These are phyloP conservation scores for Cryptomeria japonica DNA, from an alignment of 75 land plant genomes.

Conservation along the genomic window DNA sequence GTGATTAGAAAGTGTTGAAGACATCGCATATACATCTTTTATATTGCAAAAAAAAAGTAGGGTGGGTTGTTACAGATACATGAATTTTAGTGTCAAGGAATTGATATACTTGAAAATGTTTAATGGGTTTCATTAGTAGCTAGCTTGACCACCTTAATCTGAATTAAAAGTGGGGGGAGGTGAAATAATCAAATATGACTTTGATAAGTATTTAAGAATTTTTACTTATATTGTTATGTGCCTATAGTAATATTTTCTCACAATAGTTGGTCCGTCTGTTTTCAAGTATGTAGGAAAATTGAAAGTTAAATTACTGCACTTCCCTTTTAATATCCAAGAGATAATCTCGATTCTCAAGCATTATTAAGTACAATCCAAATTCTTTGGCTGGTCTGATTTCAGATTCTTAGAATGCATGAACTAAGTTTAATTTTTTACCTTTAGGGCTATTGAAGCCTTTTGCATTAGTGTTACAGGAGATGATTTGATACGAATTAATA, in stretches of 20 bases:
- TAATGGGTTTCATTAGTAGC: not conserved
- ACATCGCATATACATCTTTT: too few species aligned
- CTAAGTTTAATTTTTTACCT: not conserved
- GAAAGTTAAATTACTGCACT: not conserved
- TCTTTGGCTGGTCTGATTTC: not conserved
- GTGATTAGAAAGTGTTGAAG: too few species aligned
- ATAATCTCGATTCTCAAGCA: not conserved
- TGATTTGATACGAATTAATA: not conserved
- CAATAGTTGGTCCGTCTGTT: not conserved
- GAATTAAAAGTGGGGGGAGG: too few species aligned
- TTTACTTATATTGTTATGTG: not conserved
- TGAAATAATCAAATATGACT: not conserved
- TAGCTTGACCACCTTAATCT: not conserved
- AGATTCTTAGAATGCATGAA: not conserved
- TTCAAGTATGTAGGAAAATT: not conserved
- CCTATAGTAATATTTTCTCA: not conserved
- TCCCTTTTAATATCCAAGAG: not conserved
- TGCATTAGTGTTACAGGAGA: not conserved
- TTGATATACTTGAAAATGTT: too few species aligned
- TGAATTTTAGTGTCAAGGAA: too few species aligned
- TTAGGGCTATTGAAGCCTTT: not conserved
- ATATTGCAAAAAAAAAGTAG: too few species aligned
- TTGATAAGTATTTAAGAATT: not conserved
- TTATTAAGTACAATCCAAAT: not conserved
- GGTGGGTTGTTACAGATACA: too few species aligned